A percentile compares a stretch with the other conserved stretches of the same genome.
phyloP scores from a whole-genome alignment of 139 green algal species.

The Eudorina sp. region DNA sequence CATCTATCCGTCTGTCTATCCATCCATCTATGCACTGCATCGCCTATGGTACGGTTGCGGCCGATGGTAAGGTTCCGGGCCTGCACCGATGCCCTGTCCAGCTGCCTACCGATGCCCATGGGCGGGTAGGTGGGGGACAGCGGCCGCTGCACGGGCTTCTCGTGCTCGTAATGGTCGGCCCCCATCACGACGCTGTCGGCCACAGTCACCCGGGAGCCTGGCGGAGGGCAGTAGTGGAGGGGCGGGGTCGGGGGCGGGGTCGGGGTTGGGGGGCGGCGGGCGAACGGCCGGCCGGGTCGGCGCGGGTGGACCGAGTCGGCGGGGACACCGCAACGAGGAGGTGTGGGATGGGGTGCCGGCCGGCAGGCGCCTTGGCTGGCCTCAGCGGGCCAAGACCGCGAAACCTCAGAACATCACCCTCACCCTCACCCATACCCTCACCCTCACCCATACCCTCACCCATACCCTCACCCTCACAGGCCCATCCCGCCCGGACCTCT shows the following conservation, averaged over 20 bases:
- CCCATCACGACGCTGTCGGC: slow-evolving; percentile 92
- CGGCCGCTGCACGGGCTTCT: slow-evolving; percentile 73
- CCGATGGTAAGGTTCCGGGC: no score
- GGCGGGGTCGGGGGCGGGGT: not conserved
- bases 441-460: no score
- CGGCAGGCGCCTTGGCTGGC: no score
- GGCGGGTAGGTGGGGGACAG: slow-evolving; percentile 72
- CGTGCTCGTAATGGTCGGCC: slow-evolving; percentile 93
- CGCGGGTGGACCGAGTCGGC: no score
- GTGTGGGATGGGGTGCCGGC: no score
- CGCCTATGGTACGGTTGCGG: not conserved
- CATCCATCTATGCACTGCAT: not conserved
- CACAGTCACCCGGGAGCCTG: slow-evolving; percentile 45
- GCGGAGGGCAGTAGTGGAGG: not conserved
- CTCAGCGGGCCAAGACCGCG: no score
- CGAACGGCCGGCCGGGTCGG: no score
- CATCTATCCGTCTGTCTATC: not conserved
- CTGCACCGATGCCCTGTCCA: not conserved
- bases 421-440: no score
- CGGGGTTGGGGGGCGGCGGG: no score
- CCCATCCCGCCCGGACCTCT: not conserved
- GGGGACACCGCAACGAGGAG: no score
- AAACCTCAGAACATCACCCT: no score
- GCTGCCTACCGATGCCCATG: slow-evolving; percentile 86
- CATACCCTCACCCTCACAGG: not conserved